Conservation (phyloP, 257 asterid genomes). For the Lycium ferocissimum region DNA sequence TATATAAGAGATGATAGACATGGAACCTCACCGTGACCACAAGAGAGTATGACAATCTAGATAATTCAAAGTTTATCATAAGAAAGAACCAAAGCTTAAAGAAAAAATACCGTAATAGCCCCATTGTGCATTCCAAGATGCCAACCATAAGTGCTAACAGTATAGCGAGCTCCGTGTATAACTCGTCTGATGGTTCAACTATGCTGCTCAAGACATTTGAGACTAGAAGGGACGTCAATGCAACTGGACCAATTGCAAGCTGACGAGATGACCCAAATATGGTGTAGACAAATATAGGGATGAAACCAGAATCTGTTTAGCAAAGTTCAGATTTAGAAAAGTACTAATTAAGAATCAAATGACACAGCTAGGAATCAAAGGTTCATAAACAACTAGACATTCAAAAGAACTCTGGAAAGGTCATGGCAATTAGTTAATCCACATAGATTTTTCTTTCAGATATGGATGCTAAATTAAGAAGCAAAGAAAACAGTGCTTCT, state of each 20-base stretch:
- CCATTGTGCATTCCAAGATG: slow-evolving; percentile 89
- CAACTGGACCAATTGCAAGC: slow-evolving; percentile 99
- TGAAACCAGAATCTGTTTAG: slow-evolving; percentile 89
- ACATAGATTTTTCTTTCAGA: not conserved
- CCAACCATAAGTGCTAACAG: slow-evolving; percentile 98
- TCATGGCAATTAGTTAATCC: not conserved
- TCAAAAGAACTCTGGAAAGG: not conserved
- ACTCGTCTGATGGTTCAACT: slow-evolving; percentile 78
- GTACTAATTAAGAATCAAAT: not conserved
- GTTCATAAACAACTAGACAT: slow-evolving; percentile 17
- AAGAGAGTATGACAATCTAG: not conserved
- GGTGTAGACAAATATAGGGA: slow-evolving; percentile 92
- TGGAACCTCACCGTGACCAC: not conserved
- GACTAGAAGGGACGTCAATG: slow-evolving; percentile 91
- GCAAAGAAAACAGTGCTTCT: not conserved
- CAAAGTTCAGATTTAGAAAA: slow-evolving; percentile 31
- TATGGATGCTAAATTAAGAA: slow-evolving; percentile 32
- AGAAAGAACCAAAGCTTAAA: slow-evolving; percentile 37
- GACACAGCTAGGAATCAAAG: not conserved
- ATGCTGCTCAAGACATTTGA: slow-evolving; percentile 87
- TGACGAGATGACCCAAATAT: slow-evolving; percentile 98
- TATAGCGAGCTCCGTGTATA: slow-evolving; percentile 95
- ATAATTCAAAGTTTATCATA: slow-evolving; percentile 4
- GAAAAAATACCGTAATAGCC: slow-evolving; percentile 72
- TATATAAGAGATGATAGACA: slow-evolving; percentile 18